Evolutionary conservation across 2,329 filamentous ascomycete species (phyloP), one percentile per base, ranked within the genome.

Genomic region (Monascus ruber): DNA sequence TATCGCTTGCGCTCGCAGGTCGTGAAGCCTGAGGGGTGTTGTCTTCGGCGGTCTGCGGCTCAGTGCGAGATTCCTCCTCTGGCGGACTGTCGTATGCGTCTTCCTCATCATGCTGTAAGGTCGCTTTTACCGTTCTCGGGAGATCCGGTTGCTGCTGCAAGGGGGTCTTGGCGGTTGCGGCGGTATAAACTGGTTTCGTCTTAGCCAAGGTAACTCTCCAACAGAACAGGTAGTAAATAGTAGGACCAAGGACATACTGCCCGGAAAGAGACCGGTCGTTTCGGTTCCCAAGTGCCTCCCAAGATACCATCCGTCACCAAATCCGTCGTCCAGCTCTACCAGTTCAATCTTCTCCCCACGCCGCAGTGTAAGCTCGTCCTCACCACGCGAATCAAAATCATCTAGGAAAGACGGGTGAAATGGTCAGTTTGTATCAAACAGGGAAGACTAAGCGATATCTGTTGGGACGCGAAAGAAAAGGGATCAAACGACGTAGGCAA

Each of bases 341-440:
- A 81, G 63, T 58, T 79, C 71, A 47, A 81, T 73, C 49, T 73
- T 72, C 52, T 80, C 76, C 35, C 75, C 88, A 56, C 93, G 93
- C 40, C 77, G 71, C 48, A 98, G 72, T 51, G 79, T 93, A 56
- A 98, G 73, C 71, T 98, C 91, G 65, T 98, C 91, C 42, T 85
- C 83, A 62, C 87, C 93, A 50, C 91, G 80, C 42, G 89, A 88
- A 51, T 80, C 71, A 62, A 98, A 96, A 65, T 95, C 87, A 66
- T 98, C 86, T 94, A 49, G n/a, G 34, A n/a, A 38, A 27, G 11
- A 37, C 17, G 17, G 17, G 17, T 17, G 17, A 17, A 17, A 17
- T 17, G 17, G 17, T 17, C 17, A 17, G 17, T 17, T 17, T 17
- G 17, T 17, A 17, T 17, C 17, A 17, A 17, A 17, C 17, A 17